These are phyloP conservation scores for Cardiospermum halicacabum DNA, from an alignment of 345 rosid genomes.

Conservation along the genomic window DNA sequence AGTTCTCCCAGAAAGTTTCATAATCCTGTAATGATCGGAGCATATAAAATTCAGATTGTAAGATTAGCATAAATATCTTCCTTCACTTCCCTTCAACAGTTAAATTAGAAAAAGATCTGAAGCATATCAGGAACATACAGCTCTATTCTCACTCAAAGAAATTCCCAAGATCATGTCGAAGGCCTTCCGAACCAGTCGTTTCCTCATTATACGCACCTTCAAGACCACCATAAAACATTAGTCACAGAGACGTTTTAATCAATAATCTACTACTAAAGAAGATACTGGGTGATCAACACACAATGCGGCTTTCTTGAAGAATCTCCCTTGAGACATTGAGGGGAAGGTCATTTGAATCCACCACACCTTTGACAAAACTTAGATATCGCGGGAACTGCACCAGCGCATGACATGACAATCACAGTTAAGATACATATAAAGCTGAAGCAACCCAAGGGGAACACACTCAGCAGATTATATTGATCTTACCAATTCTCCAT, in stretches of 20 bases:
- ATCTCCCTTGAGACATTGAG: conserved; percentile 96
- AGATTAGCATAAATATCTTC: background rate
- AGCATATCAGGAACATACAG: conserved; percentile 35
- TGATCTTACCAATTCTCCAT: conserved; percentile 82
- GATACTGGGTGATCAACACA: conserved; percentile 27
- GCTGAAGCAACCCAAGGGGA: background rate
- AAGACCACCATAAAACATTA: conserved; percentile 14
- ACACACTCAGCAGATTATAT: background rate
- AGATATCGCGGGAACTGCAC: conserved; percentile 89
- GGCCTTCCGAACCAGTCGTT: conserved; percentile 86
- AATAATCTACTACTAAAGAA: background rate
- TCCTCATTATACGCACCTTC: conserved; percentile 92
- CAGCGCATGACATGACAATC: conserved; percentile 1
- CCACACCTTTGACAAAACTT: conserved; percentile 96
- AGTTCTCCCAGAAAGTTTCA: conserved; percentile 93
- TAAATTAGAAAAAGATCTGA: background rate
- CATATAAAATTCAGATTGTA: background rate
- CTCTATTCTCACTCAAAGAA: conserved; percentile 85
- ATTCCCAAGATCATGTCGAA: conserved; percentile 95
- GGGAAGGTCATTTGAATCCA: conserved; percentile 95
- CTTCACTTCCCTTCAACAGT: background rate
- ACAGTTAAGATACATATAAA: conserved; percentile 3
- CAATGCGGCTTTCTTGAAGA: conserved; percentile 98
- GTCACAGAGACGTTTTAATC: conserved; percentile 8
- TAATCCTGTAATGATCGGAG: conserved; percentile 58